Evolutionary conservation across 202 grass and related monocot species (phyloP), one percentile per base, ranked within the genome.

Genomic region (Schoenoplectus triqueter): DNA sequence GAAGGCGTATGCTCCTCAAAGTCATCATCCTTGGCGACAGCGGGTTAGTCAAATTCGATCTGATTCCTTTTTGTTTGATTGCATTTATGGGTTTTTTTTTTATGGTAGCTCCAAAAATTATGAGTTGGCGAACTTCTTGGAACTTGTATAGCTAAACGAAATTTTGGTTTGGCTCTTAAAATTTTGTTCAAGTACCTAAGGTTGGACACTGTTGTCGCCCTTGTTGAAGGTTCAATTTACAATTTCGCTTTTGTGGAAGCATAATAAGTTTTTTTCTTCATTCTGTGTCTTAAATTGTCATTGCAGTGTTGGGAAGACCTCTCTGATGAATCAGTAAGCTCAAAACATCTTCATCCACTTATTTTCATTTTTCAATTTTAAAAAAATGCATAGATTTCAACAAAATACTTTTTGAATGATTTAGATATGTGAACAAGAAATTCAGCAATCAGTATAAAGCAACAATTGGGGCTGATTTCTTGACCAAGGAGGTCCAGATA

Each of bases 21-120:
- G 96, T 98, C 86, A 98, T 98, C 96, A 98, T 98, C 88, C 93
- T 98, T 84, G 96, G 96, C 74, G 96, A 98, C 85, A 98, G 96
- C 88, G 96, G 96, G 96, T 98, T 80, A 89, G 91, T 89, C 52
- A 72, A 65, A 40, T 70, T 45, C n/a, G 46, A 56, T 67, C 46
- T 74, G 75, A 81, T 71, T 61, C 41, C 21, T 72, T 51, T 52
- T 13, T 21, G 13, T 78, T 59, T n/a, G 20, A 41, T 73, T 78
- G 55, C 40, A 42, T 19, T 45, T 44, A 4, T 61, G 31, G 5
- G 55, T 17, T 10, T 18, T 61, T 18, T 61, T 61, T 1, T 42
- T 10, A 60, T 78, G 31, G 31, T 31, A 31, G 31, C 31, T 31
- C 31, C 31, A 31, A 31, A 31, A 31, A 31, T 61, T 60, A 21